Conservation (phyloP, 1,139 yeast species). For the Magnusiomyces clavatus region DNA sequence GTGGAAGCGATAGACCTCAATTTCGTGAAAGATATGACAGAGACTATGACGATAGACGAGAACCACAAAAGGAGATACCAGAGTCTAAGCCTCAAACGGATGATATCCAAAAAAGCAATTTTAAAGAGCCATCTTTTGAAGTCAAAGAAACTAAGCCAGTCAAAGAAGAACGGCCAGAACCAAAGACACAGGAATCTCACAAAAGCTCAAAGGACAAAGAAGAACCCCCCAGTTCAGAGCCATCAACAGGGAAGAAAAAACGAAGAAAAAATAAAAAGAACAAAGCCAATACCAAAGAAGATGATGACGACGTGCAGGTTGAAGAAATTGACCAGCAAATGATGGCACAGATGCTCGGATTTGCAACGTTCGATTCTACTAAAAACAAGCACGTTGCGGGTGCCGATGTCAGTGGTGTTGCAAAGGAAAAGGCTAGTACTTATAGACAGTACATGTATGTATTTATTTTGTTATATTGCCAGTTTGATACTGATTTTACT, state of each 20-base stretch:
- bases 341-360: conserved; percentile 52
- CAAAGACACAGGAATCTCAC: not conserved
- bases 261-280: conserved; percentile 17
- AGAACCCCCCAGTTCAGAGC: not conserved
- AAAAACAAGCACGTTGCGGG: conserved; percentile 48
- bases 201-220: not conserved
- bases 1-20: not conserved
- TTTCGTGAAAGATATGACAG: not conserved
- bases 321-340: conserved; percentile 24
- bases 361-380: conserved; percentile 51
- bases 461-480: not conserved
- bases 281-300: not conserved
- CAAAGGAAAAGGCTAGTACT: conserved; percentile 36
- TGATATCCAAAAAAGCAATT: not conserved
- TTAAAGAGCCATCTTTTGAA: not conserved
- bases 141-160: not conserved
- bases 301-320: not conserved
- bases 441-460: conserved; percentile 55
- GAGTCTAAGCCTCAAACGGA: too few relatives aligned
- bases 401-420: conserved; percentile 40
- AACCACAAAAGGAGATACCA: not conserved
- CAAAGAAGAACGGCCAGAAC: not conserved
- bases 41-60: not conserved
- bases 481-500: not conserved
- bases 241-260: conserved; percentile 6